Percentiles rank a stretch among this genome's conserved stretches.
These are phyloP conservation scores for Pythium guiyangense DNA, from an alignment of 352 stramenopile genomes.

Conservation along the genomic window DNA sequence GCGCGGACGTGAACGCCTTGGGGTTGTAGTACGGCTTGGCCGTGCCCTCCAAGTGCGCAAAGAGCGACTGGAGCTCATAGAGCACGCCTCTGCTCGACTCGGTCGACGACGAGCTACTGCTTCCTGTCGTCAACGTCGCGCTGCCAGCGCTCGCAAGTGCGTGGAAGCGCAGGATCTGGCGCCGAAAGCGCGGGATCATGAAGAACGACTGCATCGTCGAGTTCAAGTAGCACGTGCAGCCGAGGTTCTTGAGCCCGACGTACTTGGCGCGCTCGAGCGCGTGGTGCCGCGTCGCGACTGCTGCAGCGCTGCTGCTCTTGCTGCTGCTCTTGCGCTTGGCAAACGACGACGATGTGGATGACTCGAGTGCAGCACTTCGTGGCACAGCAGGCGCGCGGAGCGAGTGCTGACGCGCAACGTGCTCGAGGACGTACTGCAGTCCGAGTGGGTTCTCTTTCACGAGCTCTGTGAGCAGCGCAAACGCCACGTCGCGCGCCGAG, in stretches of 20 bases:
- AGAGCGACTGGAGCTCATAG: conserved; percentile 89
- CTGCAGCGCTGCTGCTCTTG: conserved; percentile 15
- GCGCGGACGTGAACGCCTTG: conserved; percentile 61
- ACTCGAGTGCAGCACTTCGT: background rate
- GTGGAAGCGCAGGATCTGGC: conserved; percentile 76
- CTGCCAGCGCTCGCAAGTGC: conserved; percentile 2
- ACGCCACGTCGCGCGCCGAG: conserved; percentile 64
- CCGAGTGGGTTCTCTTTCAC: conserved; percentile 56
- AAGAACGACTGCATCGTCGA: conserved; percentile 94
- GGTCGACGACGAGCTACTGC: background rate
- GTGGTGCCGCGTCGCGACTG: conserved; percentile 12
- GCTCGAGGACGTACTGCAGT: conserved; percentile 59
- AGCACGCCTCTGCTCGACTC: conserved; percentile 36
- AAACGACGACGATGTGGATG: conserved; percentile 12
- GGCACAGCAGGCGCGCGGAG: conserved; percentile 42
- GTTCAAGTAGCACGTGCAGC: conserved; percentile 96
- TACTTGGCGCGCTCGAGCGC: conserved; percentile 70
- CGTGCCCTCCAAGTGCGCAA: conserved; percentile 85
- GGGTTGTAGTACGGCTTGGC: conserved; percentile 85
- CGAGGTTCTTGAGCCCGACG: conserved; percentile 92
- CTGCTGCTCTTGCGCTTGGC: conserved; percentile 43
- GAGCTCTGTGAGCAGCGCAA: conserved; percentile 70
- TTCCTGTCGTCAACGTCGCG: too few relatives aligned
- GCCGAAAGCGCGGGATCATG: conserved; percentile 90
- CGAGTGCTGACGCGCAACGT: conserved; percentile 77